Base-by-base conservation (phyloP, 208 protist species). In the Trypanosoma lewisi region DNA sequence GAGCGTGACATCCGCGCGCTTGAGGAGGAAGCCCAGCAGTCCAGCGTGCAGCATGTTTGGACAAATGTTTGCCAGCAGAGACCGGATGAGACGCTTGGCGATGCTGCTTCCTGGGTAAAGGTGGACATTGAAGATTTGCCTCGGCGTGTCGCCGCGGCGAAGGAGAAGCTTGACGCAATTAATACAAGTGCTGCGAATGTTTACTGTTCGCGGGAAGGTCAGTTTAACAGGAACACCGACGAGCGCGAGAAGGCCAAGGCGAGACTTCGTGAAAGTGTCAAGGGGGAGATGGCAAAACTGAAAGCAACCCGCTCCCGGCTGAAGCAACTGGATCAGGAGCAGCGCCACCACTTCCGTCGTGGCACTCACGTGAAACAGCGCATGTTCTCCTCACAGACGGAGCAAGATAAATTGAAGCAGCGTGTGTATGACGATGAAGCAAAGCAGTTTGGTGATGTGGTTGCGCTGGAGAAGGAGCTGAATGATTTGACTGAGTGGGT, bases 221-320 rank as follows among this genome's bases (percentile, higher is more conserved):
- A 77, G 45, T 82, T 91, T 56, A 89, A 90, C 73, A 59, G 74
- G 45, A 83, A 84, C 50, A 89, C 87, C 25, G 83, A 90, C 67
- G 68, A 63, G 60, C 79, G 80, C 59, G 87, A 91, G 72, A 70
- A 68, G 41, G 77, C 70, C 39, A 91, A 91, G 75, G 63, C 63
- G 12, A 64, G 69, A 36, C 63, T 89, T 52, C 54, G 55, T 36
- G 79, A 78, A 60, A 75, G 67, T 50, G 76, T 83, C 59, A 75
- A 85, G 16, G 76, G 75, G 31, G 84, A 94, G 66, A 87, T 91
- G 83, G 68, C 70, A 25, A 73, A 75, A 51, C 77, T 91, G 42
- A 59, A 60, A n/a, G 76, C 78, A 53, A 73, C 77, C 11, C 82
- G 80, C 48, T 45, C 58, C 0, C 69, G 78, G 19, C 64, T 89